phyloP scores from a whole-genome alignment of 768 basidiomycete genomes.

The Podaxis sp. region DNA sequence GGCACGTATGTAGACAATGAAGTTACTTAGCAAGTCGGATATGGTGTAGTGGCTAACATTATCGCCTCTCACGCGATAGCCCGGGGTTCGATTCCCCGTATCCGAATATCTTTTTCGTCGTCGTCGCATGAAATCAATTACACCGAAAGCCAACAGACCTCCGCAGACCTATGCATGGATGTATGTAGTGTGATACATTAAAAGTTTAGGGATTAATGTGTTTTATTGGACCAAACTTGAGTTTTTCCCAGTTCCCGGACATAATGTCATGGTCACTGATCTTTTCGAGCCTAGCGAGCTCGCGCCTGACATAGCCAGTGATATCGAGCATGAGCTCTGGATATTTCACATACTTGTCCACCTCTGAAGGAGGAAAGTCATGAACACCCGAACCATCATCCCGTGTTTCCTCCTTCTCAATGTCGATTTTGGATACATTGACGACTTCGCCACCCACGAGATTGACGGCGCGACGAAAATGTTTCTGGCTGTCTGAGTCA shows the following conservation, averaged over 20 bases:
- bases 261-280: conserved; percentile 41
- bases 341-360: conserved; percentile 67
- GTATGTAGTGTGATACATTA: not conserved
- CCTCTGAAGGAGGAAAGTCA: conserved; percentile 58
- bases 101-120: conserved; percentile 1
- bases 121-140: not conserved
- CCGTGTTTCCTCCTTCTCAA: conserved; percentile 51
- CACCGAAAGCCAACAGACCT: not conserved
- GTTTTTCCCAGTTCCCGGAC: conserved; percentile 27
- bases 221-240: conserved; percentile 32
- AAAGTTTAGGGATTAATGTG: not conserved
- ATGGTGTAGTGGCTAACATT: conserved; percentile 21
- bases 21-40: conserved; percentile 6
- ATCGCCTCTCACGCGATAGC: conserved; percentile 19
- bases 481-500: conserved; percentile 17
- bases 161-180: not conserved
- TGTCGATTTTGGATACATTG: conserved; percentile 51
- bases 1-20: not conserved
- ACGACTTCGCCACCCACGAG: conserved; percentile 65
- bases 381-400: conserved; percentile 73
- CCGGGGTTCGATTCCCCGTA: conserved; percentile 13
- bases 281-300: conserved; percentile 63
- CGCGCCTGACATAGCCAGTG: conserved; percentile 66
- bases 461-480: conserved; percentile 62
- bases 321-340: conserved; percentile 71